Base-by-base conservation (phyloP, 441 rosid genomes). In the Adansonia gregorii region DNA sequence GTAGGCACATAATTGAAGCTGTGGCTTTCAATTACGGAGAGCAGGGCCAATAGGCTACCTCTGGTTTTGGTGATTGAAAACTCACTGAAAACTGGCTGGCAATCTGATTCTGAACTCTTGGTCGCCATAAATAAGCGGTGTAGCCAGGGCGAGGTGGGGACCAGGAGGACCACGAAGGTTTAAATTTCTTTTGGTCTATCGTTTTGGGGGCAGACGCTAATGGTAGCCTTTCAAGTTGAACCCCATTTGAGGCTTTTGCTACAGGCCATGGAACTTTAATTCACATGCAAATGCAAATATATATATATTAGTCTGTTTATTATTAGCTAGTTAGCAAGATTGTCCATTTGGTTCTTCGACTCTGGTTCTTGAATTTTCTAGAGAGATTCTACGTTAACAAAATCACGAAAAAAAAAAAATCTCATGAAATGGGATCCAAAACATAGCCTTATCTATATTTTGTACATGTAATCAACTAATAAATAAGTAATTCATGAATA, bases 1-100 rank as follows among this genome's bases (percentile, higher is more conserved):
- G 27, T 24, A 24, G 27, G 1, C 27, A 24, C 27, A 24, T 24
- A 24, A 20, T 12, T 24, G 39, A 64, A 65, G 71, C 49, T 4
- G 55, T 59, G 72, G 68, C 68, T 19, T 51, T 72, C 82, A 72
- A 67, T 83, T 78, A 64, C 84, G 80, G 24, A 76, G 80, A 66
- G 56, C 60, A 17, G 1, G 20, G 31, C 60, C 60, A 39, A 19
- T n/a, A n/a, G n/a, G n/a, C n/a, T n/a, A n/a, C n/a, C n/a, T 35
- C 55, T 74, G 77, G 0, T 55, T 35, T 56, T n/a, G 41, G 56
- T 46, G 75, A 51, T 72, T 72, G 81, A 78, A 73, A 79, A 73
- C 66, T 46, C 74, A 49, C 54, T 49, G n/a, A 49, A 52, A 54
- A 20, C 64, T 59, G 15, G n/a, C 12, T 12, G 67, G 43, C 17